Evolutionary conservation across 257 asterid species (phyloP), one percentile per base, ranked within the genome.

Genomic region (Solanum neorickii): DNA sequence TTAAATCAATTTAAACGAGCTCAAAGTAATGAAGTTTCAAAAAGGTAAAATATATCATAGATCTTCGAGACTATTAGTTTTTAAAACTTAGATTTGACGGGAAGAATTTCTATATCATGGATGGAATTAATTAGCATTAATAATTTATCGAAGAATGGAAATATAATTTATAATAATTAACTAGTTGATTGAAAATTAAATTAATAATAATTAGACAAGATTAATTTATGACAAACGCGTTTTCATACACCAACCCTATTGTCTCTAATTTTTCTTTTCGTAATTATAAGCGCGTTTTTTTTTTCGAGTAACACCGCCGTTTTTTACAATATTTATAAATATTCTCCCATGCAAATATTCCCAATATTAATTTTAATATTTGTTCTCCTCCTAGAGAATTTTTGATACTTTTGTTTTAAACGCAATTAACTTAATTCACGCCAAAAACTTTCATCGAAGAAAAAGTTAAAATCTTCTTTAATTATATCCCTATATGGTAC

Each of bases 361-460:
- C n/a, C 62, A 52, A 52, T 52, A 52, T 7, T 29, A 18, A 25
- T 25, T 69, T 69, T 29, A 29, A 7, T 69, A 31, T 31, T 2
- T 69, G 7, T 69, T 31, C 13, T 29, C 42, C 8, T 69, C 27
- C 37, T 5, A 69, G 5, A 72, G 25, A 16, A 18, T 33, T 33
- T 37, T 35, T 1, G 1, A 35, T 35, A 5, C n/a, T 7, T 35
- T 37, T 6, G 0, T 37, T 37, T 37, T 37, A 37, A 37, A 37
- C 39, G 0, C 0, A 37, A 37, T 0, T 39, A 52, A 52, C 1
- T 52, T 16, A 3, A 52, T 52, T 16, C 9, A 3, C n/a, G 9
- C 3, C 10, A 5, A 6, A 52, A 52, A 52, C 0, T 52, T 52
- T 16, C 18, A 0, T 52, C 1, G 0, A 1, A 4, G 1, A 7